phyloP scores from a whole-genome alignment of 1,284 basidiomycete genomes.

The Boletus smithii region DNA sequence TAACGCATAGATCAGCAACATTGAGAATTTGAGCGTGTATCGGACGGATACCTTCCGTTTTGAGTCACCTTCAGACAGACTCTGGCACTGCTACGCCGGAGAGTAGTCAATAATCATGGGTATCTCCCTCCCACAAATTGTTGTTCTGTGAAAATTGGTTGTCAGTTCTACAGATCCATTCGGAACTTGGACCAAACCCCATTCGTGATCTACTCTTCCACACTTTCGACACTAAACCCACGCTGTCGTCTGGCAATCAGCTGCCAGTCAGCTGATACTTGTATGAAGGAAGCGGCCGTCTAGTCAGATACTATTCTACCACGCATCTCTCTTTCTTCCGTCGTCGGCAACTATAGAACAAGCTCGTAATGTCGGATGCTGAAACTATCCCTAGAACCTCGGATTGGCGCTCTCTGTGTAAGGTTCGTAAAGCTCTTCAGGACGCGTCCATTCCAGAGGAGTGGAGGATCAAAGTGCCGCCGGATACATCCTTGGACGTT shows the following conservation, averaged over 20 bases:
- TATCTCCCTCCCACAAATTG: too few relatives aligned
- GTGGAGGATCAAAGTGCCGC: conserved; percentile 35
- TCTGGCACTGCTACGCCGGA: too few relatives aligned
- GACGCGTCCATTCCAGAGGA: conserved; percentile 25
- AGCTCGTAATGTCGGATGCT: conserved; percentile 9
- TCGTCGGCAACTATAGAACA: background rate
- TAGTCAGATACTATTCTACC: too few relatives aligned
- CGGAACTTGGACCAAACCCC: background rate
- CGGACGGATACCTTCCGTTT: too few relatives aligned
- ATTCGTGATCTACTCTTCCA: conserved; percentile 28
- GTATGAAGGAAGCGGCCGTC: background rate
- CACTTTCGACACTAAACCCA: too few relatives aligned
- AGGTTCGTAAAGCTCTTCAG: conserved; percentile 20
- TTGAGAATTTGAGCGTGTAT: too few relatives aligned
- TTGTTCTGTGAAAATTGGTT: too few relatives aligned
- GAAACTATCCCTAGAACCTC: background rate
- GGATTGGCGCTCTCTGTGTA: conserved; percentile 23
- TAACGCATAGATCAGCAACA: too few relatives aligned
- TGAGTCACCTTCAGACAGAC: too few relatives aligned
- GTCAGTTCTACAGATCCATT: background rate
- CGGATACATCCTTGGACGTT: conserved; percentile 49
- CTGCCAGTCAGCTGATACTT: too few relatives aligned
- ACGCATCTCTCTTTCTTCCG: background rate
- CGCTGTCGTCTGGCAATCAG: too few relatives aligned
- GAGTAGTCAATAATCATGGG: too few relatives aligned